Base-by-base conservation (phyloP, 495 filamentous ascomycete genomes). In the Penicillium waksmanii region DNA sequence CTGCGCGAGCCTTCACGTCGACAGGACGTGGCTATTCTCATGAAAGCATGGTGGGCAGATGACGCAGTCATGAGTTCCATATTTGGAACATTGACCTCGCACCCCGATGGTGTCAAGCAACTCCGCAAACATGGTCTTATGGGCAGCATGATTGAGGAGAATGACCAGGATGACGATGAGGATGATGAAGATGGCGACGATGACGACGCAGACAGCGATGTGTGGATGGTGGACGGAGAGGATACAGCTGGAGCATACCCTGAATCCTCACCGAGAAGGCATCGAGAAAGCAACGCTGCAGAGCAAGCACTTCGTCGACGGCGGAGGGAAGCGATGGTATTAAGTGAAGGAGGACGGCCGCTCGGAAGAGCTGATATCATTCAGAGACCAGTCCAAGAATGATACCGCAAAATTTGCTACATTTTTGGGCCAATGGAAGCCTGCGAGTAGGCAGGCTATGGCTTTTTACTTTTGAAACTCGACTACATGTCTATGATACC, bases 311-410 rank as follows among this genome's bases (percentile, higher is more conserved):
- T 82, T 53, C 66, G 82, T 10, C 68, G 81, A 43, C 72, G 79
- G 12, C 74, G 80, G 59, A 74, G 82, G 64, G 82, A 84, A 71
- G 82, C 82, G 13, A 83, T 83, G 76, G 82, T 84, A 5, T 57
- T 82, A 50, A 81, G 79, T 61, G 82, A 83, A 50, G 72, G 76
- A 44, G 80, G 74, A 44, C 74, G 71, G 42, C 80, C 82, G 6
- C 66, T 82, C 49, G 78, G 79, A 17, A 69, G 69, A 55, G 76
- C 75, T 15, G 77, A 84, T 53, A 84, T 84, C 51, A 82, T 84
- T 48, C 76, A 83, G 57, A 68, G 69, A 18, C 74, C 74, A 15
- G 51, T 76, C 9, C 58, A 65, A 36, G 62, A 55, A 13, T 48
- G 23, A 48, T 15, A 19, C 21, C 15, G 3, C 5, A 27, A 44